Base-by-base conservation (phyloP, 2,329 filamentous ascomycete genomes). In the Pseudomassariella vexata region DNA sequence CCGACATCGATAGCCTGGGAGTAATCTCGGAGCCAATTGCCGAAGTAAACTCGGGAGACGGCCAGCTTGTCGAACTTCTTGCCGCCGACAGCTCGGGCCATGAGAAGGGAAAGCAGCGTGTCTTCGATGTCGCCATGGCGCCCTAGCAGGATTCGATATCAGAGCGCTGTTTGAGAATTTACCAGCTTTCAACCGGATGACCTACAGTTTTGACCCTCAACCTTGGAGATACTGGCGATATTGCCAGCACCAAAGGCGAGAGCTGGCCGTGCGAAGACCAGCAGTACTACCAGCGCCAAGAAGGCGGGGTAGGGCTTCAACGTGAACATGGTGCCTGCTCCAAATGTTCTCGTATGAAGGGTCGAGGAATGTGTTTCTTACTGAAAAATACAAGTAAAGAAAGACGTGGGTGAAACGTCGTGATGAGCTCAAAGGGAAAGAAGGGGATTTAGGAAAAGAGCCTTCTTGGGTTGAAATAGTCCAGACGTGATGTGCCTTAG, bases 121-220 rank as follows among this genome's bases (percentile, higher is more conserved):
- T 95, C 89, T 67, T 95, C 89, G 50, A 95, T 94, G 59, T 95
- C 89, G 51, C 85, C 85, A 72, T 90, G 84, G 45, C 84, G 82
- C 82, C 82, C 76, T 81, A 44, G 32, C n/a, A n/a, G n/a, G n/a
- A n/a, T n/a, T n/a, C n/a, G n/a, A n/a, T 10, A 7, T 9, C 15
- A 28, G 24, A 17, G n/a, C n/a, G n/a, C n/a, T n/a, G n/a, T n/a
- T n/a, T n/a, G 26, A 19, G 14, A 20, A 34, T 39, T 52, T 32
- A 50, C 46, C 24, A 17, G 19, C 16, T 16, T 16, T n/a, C n/a
- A 4, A 19, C 14, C 19, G 21, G 11, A 15, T 26, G 11, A 61
- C 74, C 40, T 49, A 81, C 78, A 94, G 58, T 94, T 94, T 56
- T 85, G 73, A 44, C 86, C 87, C 58, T 92, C 85, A 32, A 94